Percentiles rank a stretch among this genome's conserved stretches.
These are phyloP conservation scores for Boletus vinaceobasis DNA, from an alignment of 768 basidiomycete genomes.

Conservation along the genomic window DNA sequence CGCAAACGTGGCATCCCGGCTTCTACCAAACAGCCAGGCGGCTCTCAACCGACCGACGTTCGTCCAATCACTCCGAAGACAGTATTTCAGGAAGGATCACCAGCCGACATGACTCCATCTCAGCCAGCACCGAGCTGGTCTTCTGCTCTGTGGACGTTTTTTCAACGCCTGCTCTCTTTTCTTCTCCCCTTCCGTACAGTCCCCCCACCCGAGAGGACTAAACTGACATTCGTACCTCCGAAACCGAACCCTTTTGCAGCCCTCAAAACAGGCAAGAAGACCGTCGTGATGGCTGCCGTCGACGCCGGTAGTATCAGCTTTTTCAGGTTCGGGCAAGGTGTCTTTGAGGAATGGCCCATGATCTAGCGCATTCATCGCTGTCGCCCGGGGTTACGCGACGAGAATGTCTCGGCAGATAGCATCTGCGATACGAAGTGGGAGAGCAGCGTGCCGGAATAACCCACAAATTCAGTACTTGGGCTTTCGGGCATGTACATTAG, in stretches of 20 bases:
- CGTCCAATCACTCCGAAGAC: slow-evolving; percentile 3
- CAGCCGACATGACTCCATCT: neutral
- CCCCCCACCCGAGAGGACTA: slow-evolving; percentile 20
- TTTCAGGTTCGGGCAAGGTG: slow-evolving; percentile 82
- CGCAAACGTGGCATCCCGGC: slow-evolving; percentile 31
- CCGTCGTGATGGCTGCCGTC: slow-evolving; percentile 80
- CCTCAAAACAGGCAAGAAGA: slow-evolving; percentile 82
- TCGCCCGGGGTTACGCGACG: neutral
- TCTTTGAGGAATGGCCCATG: slow-evolving; percentile 85
- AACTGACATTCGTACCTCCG: slow-evolving; percentile 29
- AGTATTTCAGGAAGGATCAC: slow-evolving; percentile 2
- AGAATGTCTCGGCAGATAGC: neutral
- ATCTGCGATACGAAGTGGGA: neutral
- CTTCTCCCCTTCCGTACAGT: slow-evolving; percentile 1
- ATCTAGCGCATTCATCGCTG: slow-evolving; percentile 1
- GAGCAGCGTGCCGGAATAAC: neutral
- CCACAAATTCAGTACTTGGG: no score
- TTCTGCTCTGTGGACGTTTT: neutral
- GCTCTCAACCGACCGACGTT: neutral
- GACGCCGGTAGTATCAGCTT: slow-evolving; percentile 87
- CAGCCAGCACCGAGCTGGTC: neutral
- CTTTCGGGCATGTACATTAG: no score
- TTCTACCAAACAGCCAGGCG: neutral
- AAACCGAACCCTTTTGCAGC: slow-evolving; percentile 72
- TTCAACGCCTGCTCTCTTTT: slow-evolving; percentile 4